Evolutionary conservation across 2,329 filamentous ascomycete species (phyloP).

Genomic region (Colletotrichum kahawae): DNA sequence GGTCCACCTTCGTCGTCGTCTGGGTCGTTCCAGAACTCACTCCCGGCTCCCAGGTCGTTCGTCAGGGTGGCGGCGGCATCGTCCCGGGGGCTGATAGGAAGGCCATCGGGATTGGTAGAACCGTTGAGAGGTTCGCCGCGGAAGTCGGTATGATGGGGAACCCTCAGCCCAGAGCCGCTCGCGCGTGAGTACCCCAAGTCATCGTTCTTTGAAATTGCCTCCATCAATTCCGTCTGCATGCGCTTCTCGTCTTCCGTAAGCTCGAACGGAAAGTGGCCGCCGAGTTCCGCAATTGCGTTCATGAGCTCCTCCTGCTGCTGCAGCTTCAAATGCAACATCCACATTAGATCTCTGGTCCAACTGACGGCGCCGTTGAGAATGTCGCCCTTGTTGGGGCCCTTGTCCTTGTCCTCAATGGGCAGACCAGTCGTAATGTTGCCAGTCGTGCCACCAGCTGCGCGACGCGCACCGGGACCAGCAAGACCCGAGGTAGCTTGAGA

Average conservation of each 20-base stretch:
- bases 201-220: conserved; percentile 84
- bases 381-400: conserved; percentile 97
- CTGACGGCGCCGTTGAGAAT: conserved; percentile 96
- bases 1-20: conserved; percentile 76
- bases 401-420: conserved; percentile 96
- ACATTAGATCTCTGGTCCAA: conserved; percentile 98
- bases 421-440: conserved; percentile 92
- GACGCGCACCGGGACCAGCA: conserved; percentile 81
- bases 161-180: conserved; percentile 78
- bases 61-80: conserved; percentile 40
- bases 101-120: conserved; percentile 41
- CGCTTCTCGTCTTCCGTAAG: conserved; percentile 90
- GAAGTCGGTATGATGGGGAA: conserved; percentile 92
- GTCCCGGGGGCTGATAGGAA: conserved; percentile 59
- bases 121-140: conserved; percentile 77
- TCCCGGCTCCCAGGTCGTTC: conserved; percentile 55
- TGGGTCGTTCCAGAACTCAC: conserved; percentile 69
- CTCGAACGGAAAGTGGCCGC: conserved; percentile 79
- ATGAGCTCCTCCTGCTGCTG: conserved; percentile 88
- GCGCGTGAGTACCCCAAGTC: conserved; percentile 86
- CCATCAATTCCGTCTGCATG: conserved; percentile 92
- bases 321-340: conserved; percentile 89
- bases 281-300: conserved; percentile 74
- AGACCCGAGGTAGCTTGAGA: conserved; percentile 84
- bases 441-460: conserved; percentile 71